Conservation (phyloP, 1,139 yeast species). For the Maudiozyma humilis region DNA sequence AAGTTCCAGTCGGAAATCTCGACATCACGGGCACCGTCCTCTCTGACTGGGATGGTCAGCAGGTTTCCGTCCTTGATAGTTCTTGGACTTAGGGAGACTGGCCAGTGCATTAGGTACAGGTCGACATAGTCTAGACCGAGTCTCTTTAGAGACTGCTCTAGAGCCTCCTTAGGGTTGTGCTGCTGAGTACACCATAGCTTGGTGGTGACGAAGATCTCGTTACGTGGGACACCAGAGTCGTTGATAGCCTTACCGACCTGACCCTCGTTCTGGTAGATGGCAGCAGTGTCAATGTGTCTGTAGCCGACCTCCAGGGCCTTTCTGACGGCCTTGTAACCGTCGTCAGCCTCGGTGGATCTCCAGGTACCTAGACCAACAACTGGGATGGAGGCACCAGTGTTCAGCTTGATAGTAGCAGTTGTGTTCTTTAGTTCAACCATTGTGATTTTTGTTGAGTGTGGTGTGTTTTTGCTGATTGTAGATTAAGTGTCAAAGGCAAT, state of each 20-base stretch:
- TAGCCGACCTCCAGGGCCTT: slow-evolving; percentile 63
- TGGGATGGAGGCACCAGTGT: slow-evolving; percentile 60
- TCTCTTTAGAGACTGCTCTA: slow-evolving; percentile 54
- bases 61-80: slow-evolving; percentile 34
- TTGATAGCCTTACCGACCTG: slow-evolving; percentile 60
- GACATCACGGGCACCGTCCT: slow-evolving; percentile 38
- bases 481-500: no score
- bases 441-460: neutral
- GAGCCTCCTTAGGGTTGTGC: slow-evolving; percentile 48
- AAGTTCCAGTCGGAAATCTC: slow-evolving; percentile 47
- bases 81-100: slow-evolving; percentile 47
- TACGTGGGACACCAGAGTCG: slow-evolving; percentile 61
- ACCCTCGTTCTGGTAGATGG: slow-evolving; percentile 56
- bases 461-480: neutral
- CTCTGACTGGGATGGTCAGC: slow-evolving; percentile 34
- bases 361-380: slow-evolving; percentile 75
- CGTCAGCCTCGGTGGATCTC: slow-evolving; percentile 54
- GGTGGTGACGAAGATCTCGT: slow-evolving; percentile 68
- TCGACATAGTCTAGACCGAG: slow-evolving; percentile 77
- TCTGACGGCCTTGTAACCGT: slow-evolving; percentile 51
- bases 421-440: slow-evolving; percentile 17
- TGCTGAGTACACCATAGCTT: slow-evolving; percentile 70
- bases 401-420: slow-evolving; percentile 38
- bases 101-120: slow-evolving; percentile 84
- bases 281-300: slow-evolving; percentile 75